Evolutionary conservation across 352 stramenopile genomes (phyloP).

Genomic region (Globisporangium canariense): DNA sequence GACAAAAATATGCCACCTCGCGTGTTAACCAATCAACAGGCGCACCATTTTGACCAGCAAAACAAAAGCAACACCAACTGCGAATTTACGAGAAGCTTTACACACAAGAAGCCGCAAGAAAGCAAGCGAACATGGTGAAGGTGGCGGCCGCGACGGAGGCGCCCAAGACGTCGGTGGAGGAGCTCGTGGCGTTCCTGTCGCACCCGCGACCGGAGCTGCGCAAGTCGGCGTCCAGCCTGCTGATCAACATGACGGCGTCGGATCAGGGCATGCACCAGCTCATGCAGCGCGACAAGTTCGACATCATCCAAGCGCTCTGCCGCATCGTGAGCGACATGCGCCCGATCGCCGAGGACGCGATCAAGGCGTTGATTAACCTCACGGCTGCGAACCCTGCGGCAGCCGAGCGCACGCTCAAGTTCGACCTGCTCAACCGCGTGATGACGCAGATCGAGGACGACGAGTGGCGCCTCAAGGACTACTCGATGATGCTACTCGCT

Average conservation of each 20-base stretch:
- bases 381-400: constrained; percentile 65
- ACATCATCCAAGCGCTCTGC: constrained; percentile 76
- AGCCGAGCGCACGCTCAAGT: constrained; percentile 73
- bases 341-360: constrained; percentile 78
- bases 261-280: constrained; percentile 78
- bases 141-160: constrained; percentile 33
- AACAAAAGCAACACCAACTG: constrained; percentile 5
- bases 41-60: constrained; percentile 12
- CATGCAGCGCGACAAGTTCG: constrained; percentile 63
- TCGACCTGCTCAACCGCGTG: constrained; percentile 80
- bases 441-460: constrained; percentile 82
- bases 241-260: constrained; percentile 81
- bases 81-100: constrained; percentile 7
- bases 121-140: constrained; percentile 25
- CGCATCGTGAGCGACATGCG: constrained; percentile 82
- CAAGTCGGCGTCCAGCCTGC: constrained; percentile 78
- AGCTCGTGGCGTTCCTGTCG: constrained; percentile 80
- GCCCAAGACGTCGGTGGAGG: constrained; percentile 73
- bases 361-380: constrained; percentile 86
- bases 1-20: background rate
- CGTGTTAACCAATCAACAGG: constrained; percentile 5
- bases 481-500: constrained; percentile 86
- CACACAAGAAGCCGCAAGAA: background rate
- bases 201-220: constrained; percentile 80
- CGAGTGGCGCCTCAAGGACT: constrained; percentile 80